Evolutionary conservation across 2,329 filamentous ascomycete genomes (phyloP), one percentile per base, ranked within the genome.

Genomic region (Sordariomycetes sp.): DNA sequence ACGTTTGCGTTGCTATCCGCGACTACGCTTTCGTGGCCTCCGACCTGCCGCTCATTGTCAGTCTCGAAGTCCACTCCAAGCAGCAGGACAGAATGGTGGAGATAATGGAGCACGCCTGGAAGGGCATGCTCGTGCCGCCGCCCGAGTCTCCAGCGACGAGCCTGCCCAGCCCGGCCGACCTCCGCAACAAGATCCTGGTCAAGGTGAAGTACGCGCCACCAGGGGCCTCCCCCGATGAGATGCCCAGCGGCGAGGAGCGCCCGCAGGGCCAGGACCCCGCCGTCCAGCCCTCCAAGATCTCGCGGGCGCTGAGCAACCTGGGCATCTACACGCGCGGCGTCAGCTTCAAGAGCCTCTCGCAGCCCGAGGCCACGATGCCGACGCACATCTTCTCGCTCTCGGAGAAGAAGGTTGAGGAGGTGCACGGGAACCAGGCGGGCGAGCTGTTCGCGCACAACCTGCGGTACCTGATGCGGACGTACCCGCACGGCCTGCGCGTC

Each of bases 41-140:
- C 22, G 86, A 93, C 61, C 75, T 96, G 20, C 94, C 94, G 0
- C 76, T 99, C n/a, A 93, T 97, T 60, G 87, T 97, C 65, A 96
- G 90, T 67, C 79, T 99, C 35, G 94, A 99, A 71, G 90, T 97
- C 0, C 94, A 97, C 73, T 91, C 90, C 62, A 79, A 87, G 59
- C 94, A 99, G 71, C 94, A 99, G 70, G 81, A 88, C 62, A 80
- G 87, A 59, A 97, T 97, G 90, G 91, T 96, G 5, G 80, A 88
- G 61, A 96, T 97, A 66, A 97, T 99, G 84, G 80, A 85, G 61
- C 83, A 95, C 61, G 83, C 83, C 28, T 99, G 91, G 90, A 78
- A 78, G n/a, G 86, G 79, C 1, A 77, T 86, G 60, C 76, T 97
- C 10, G 76, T 96, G 1, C 78, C 86, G 1, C 69, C 73, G 24